phyloP scores from a whole-genome alignment of 2,329 filamentous ascomycete species.

The Akanthomyces lecanii region DNA sequence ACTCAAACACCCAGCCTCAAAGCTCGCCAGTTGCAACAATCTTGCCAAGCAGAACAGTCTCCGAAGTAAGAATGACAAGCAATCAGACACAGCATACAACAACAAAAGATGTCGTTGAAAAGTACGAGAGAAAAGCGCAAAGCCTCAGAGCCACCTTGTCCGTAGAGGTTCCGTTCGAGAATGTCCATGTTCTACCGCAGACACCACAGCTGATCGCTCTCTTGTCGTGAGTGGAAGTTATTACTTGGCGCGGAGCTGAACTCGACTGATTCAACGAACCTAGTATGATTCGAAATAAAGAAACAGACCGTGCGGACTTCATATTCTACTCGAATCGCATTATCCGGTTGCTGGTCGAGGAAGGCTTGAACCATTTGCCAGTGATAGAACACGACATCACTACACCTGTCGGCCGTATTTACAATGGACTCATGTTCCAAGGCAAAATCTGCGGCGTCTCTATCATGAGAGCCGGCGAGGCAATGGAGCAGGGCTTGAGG shows the following conservation, averaged over 20 bases:
- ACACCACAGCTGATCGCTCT: conserved; percentile 96
- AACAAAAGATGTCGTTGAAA: conserved; percentile 11
- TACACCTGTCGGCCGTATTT: conserved; percentile 83
- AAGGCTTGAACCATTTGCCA: conserved; percentile 93
- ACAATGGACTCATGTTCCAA: conserved; percentile 89
- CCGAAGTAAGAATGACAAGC: not conserved
- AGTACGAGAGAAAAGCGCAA: conserved; percentile 46
- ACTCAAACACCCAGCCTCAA: too few species aligned
- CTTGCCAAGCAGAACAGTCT: not conserved
- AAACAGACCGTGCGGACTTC: conserved; percentile 89
- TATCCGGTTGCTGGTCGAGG: conserved; percentile 92
- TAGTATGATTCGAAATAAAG: conserved; percentile 92
- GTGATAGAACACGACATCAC: conserved; percentile 85
- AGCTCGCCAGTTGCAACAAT: not conserved
- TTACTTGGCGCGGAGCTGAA: conserved; percentile 14
- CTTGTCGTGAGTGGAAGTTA: conserved; percentile 70
- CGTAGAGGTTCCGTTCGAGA: conserved; percentile 72
- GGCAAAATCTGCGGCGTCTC: conserved; percentile 98
- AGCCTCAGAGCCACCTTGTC: conserved; percentile 89
- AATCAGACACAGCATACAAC: not conserved
- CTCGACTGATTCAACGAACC: conserved; percentile 22
- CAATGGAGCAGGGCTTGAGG: conserved; percentile 94
- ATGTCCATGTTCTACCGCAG: conserved; percentile 85
- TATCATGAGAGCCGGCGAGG: conserved; percentile 96
- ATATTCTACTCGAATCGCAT: conserved; percentile 99